Conservation (phyloP, 257 asterid genomes). For the Solanum chiquidenum region DNA sequence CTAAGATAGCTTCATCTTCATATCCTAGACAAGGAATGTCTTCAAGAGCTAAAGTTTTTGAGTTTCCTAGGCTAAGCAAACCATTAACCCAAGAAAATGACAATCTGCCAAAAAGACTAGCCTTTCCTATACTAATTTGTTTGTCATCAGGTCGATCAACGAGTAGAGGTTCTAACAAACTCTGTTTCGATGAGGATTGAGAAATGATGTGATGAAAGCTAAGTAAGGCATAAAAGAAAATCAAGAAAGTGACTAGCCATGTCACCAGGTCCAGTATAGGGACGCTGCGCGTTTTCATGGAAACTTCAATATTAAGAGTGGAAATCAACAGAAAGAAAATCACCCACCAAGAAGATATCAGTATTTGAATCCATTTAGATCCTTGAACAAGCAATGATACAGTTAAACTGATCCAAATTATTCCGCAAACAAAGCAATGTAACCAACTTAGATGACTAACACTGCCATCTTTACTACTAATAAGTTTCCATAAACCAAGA, state of each 20-base stretch:
- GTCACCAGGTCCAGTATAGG: slow-evolving; percentile 27
- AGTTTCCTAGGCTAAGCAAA: slow-evolving; percentile 39
- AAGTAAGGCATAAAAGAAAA: slow-evolving; percentile 30
- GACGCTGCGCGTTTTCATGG: slow-evolving; percentile 8
- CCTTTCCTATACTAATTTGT: slow-evolving; percentile 1
- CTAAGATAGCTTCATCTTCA: slow-evolving; percentile 49
- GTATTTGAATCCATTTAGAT: slow-evolving; percentile 23
- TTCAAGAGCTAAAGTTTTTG: slow-evolving; percentile 33
- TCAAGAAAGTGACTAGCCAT: slow-evolving; percentile 46
- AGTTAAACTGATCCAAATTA: slow-evolving; percentile 40
- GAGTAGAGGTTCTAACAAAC: slow-evolving; percentile 34
- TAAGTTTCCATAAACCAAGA: slow-evolving; percentile 14
- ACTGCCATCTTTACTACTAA: background rate
- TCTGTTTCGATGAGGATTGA: background rate
- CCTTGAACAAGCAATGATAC: slow-evolving; percentile 36
- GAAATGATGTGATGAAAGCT: slow-evolving; percentile 5
- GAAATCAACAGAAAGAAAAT: slow-evolving; percentile 30
- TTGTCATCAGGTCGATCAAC: slow-evolving; percentile 9
- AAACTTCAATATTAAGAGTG: slow-evolving; percentile 20
- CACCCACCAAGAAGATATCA: slow-evolving; percentile 54
- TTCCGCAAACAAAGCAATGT: slow-evolving; percentile 22
- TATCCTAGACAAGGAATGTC: slow-evolving; percentile 46
- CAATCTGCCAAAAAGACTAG: slow-evolving; percentile 31
- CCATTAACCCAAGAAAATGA: slow-evolving; percentile 57
- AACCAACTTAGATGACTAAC: slow-evolving; percentile 21